Evolutionary conservation across 2,329 filamentous ascomycete species (phyloP).

Genomic region (Trichophyton verrucosum): DNA sequence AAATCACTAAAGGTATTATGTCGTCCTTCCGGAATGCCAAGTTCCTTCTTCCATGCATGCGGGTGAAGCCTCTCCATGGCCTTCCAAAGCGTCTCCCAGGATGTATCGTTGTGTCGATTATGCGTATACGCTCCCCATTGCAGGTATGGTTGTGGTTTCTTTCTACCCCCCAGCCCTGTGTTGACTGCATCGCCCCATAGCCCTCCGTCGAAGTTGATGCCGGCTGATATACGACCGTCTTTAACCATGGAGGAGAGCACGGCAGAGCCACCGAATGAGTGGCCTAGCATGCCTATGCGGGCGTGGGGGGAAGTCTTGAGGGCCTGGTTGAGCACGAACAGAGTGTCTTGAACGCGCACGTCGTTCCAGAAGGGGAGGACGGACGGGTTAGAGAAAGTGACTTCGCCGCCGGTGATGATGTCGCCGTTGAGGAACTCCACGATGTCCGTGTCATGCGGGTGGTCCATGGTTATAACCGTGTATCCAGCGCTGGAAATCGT

Average conservation of each 20-base stretch:
- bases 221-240: conserved; percentile 19
- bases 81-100: conserved; percentile 14
- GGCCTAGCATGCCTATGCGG: conserved; percentile 19
- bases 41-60: conserved; percentile 12
- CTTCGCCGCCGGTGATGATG: conserved; percentile 1
- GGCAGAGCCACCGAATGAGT: conserved; percentile 28
- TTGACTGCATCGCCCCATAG: conserved; percentile 15
- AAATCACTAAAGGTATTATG: conserved; percentile 16
- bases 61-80: conserved; percentile 8
- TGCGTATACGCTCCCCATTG: conserved; percentile 12
- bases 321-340: not conserved
- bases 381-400: not conserved
- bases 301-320: not conserved
- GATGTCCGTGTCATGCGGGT: conserved; percentile 15
- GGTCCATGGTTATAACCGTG: conserved; percentile 14
- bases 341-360: not conserved
- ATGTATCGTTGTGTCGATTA: conserved; percentile 10
- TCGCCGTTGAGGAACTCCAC: conserved; percentile 18
- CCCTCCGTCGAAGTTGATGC: conserved; percentile 26
- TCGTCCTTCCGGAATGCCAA: conserved; percentile 8
- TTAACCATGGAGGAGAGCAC: conserved; percentile 16
- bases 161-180: conserved; percentile 10
- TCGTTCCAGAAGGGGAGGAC: not conserved
- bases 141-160: conserved; percentile 12
- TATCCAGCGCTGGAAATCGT: conserved; percentile 9